Conservation (phyloP, 2,329 filamentous ascomycete genomes). For the Xylariales sp. region DNA sequence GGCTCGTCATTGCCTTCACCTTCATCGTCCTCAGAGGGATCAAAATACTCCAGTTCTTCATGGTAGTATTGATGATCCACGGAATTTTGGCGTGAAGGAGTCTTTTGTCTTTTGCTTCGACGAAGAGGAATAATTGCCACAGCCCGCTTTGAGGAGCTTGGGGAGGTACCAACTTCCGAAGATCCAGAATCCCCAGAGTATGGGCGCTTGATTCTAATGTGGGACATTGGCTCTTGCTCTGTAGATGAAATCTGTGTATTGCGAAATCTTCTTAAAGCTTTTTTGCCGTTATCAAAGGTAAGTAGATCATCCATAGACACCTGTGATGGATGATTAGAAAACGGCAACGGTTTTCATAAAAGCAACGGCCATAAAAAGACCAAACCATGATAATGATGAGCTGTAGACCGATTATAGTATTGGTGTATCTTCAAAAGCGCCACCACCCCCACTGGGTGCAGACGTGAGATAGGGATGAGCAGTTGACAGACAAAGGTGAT, state of each 20-base stretch:
- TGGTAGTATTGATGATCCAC: slow-evolving; percentile 1
- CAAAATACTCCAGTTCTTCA: background rate
- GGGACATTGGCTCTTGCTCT: slow-evolving; percentile 5
- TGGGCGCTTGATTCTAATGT: slow-evolving; percentile 3
- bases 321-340: slow-evolving; percentile 16
- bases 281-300: slow-evolving; percentile 16
- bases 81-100: slow-evolving; percentile 6
- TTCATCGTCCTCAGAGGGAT: slow-evolving; percentile 2
- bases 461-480: too few species aligned
- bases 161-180: background rate
- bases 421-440: too few species aligned
- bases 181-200: background rate
- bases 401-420: too few species aligned
- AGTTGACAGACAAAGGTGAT: too few species aligned
- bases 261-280: slow-evolving; percentile 16
- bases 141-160: background rate
- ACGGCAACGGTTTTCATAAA: too few species aligned
- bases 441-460: too few species aligned
- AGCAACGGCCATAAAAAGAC: too few species aligned
- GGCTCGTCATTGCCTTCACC: background rate
- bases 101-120: slow-evolving; percentile 7
- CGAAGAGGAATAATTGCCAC: slow-evolving; percentile 2
- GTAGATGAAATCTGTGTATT: slow-evolving; percentile 10
- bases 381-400: too few species aligned
- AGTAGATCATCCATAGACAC: slow-evolving; percentile 22